Evolutionary conservation across 2,329 filamentous ascomycete species (phyloP).

Genomic region (Teratosphaeria pseudoeucalypti): DNA sequence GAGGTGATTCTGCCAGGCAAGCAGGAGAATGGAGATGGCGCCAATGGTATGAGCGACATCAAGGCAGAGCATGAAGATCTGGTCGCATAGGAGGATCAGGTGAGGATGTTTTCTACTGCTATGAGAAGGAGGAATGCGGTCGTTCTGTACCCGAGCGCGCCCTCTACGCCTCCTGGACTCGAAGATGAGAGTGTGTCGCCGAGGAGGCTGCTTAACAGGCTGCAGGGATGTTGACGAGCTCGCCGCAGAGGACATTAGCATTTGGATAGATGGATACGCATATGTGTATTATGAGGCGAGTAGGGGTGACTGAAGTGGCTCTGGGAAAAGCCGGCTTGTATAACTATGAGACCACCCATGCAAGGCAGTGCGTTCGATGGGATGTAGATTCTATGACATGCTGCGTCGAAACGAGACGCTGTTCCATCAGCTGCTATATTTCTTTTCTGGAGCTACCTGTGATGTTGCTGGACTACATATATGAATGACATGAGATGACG

Average conservation of each 20-base stretch:
- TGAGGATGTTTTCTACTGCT: not conserved
- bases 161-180: not conserved
- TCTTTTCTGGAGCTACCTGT: not conserved
- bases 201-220: not conserved
- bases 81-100: not conserved
- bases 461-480: not conserved
- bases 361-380: not conserved
- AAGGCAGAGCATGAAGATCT: not conserved
- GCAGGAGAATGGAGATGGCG: not conserved
- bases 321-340: not conserved
- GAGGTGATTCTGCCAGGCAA: slow-evolving; percentile 26
- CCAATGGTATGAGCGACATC: not conserved
- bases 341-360: not conserved
- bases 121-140: not conserved
- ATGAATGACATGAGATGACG: not conserved
- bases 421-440: not conserved
- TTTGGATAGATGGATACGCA: not conserved
- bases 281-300: not conserved
- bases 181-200: not conserved
- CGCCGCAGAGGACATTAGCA: not conserved
- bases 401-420: not conserved
- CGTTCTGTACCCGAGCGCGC: not conserved
- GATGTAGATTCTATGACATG: not conserved
- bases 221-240: not conserved
- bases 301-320: not conserved